Evolutionary conservation across 2,329 filamentous ascomycete species (phyloP).

Genomic region (Ophiostoma sp.): DNA sequence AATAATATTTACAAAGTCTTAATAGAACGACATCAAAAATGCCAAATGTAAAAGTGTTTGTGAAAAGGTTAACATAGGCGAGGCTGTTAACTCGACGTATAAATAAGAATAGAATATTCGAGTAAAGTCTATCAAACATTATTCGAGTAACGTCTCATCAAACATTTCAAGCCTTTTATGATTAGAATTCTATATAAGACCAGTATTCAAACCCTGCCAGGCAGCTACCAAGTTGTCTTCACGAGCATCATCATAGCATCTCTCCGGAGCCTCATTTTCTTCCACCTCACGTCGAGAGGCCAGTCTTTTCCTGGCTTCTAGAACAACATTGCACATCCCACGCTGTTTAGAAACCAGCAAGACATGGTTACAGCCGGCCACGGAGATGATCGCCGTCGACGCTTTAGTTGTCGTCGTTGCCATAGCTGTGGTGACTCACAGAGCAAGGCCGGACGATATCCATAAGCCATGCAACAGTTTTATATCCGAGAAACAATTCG

Average conservation of each 20-base stretch:
- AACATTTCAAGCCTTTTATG: no score
- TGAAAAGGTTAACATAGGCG: no score
- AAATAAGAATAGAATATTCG: no score
- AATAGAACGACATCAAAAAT: no score
- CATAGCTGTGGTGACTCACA: constrained; percentile 6
- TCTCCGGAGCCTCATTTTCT: background rate
- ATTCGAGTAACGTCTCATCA: no score
- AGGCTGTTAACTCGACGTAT: no score
- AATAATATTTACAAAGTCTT: no score
- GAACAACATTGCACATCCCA: background rate
- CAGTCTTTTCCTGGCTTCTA: background rate
- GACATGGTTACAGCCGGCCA: background rate
- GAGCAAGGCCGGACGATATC: background rate
- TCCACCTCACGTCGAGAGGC: background rate
- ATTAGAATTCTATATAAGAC: no score
- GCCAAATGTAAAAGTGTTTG: no score
- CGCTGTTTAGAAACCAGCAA: background rate
- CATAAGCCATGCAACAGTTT: background rate
- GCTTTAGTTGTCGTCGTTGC: background rate
- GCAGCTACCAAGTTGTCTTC: no score
- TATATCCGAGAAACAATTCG: background rate
- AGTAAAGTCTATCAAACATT: no score
- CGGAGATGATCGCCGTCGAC: background rate
- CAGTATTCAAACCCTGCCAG: no score
- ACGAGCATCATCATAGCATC: background rate